Conservation (phyloP, 345 rosid genomes). For the Populus simonii region DNA sequence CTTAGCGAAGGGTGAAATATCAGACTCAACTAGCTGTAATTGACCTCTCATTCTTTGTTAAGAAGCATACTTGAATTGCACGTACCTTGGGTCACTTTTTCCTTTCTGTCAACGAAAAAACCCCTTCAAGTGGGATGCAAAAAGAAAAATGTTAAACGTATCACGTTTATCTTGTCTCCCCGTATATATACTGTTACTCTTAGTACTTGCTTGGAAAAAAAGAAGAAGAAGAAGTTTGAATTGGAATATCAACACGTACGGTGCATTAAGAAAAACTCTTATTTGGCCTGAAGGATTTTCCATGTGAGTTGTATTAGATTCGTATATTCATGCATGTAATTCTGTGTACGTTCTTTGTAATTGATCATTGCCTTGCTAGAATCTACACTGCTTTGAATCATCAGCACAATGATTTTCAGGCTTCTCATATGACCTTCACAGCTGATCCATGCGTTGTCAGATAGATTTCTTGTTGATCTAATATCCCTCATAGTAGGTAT, state of each 20-base stretch:
- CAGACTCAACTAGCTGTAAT: no score
- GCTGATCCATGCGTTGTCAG: no score
- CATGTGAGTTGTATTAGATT: neutral
- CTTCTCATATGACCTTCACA: neutral
- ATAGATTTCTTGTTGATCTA: neutral
- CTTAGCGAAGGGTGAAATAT: no score
- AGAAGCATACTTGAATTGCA: no score
- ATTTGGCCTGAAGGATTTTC: neutral
- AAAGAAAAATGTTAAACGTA: neutral
- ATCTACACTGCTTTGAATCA: neutral
- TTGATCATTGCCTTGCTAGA: neutral
- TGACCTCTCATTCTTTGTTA: no score
- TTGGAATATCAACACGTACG: neutral
- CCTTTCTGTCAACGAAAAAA: neutral
- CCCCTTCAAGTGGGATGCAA: neutral
- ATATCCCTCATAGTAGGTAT: no score
- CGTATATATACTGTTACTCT: neutral
- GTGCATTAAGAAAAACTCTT: neutral
- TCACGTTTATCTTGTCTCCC: neutral
- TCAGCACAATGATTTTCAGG: neutral
- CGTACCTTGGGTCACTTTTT: neutral
- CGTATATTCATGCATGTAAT: neutral
- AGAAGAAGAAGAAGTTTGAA: neutral
- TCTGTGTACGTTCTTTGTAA: neutral
- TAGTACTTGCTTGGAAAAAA: neutral